A percentile compares a stretch with the other conserved stretches of the same genome.
phyloP scores from a whole-genome alignment of 257 asterid species.

The Solanum appendiculatum region DNA sequence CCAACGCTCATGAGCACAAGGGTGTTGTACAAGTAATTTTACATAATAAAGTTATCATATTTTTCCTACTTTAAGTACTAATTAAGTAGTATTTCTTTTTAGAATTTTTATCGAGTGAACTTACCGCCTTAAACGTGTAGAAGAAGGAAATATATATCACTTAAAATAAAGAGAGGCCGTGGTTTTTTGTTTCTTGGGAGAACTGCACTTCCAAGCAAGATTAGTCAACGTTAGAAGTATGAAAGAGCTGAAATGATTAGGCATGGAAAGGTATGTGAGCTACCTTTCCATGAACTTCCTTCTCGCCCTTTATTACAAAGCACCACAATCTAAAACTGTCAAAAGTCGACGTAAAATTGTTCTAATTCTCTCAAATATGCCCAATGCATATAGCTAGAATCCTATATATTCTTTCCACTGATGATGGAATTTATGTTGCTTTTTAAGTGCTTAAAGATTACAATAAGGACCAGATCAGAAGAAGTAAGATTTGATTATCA shows the following conservation, averaged over 20 bases:
- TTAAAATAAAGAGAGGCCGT: background rate
- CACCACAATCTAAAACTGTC: too few relatives aligned
- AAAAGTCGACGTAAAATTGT: too few relatives aligned
- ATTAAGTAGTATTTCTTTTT: too few relatives aligned
- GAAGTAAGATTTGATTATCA: background rate
- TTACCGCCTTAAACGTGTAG: background rate
- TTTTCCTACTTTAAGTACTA: background rate
- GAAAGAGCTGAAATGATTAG: too few relatives aligned
- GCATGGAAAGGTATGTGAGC: too few relatives aligned
- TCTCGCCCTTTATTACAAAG: too few relatives aligned
- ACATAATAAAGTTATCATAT: background rate
- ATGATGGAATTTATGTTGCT: background rate
- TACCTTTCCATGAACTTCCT: too few relatives aligned
- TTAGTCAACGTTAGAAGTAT: too few relatives aligned
- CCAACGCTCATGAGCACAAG: background rate
- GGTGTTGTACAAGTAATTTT: background rate
- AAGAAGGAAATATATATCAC: background rate
- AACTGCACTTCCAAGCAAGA: too few relatives aligned
- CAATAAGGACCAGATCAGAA: background rate
- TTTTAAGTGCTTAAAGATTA: background rate
- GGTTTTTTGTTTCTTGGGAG: accelerated
- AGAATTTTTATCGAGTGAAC: accelerated
- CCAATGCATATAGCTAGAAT: background rate
- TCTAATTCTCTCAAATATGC: background rate
- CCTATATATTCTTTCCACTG: background rate